Evolutionary conservation across 306 rosid species (phyloP), one percentile per base, ranked within the genome.

Genomic region (Luffa acutangula): DNA sequence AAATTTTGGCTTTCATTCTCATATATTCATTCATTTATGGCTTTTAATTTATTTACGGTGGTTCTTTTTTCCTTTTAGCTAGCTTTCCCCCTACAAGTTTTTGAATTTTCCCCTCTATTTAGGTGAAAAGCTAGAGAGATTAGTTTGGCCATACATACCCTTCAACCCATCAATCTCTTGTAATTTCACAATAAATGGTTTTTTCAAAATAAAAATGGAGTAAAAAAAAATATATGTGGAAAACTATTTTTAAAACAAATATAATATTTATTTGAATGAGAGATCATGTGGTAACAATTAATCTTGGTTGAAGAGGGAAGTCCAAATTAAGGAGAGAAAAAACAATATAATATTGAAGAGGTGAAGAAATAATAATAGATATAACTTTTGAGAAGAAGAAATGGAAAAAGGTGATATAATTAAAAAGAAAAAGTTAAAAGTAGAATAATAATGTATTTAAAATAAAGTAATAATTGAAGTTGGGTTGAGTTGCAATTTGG

Each of bases 31-130:
- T 33, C 6, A 9, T 20, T 3, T 0, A 21, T n/a, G 34, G 4
- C 15, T n/a, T 80, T 65, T 82, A 45, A 18, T 53, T 60, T 67
- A 52, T 75, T 37, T 72, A 75, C 81, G 86, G 6, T 20, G 3
- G 3, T 33, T 4, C 3, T 25, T 31, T 9, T 25, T 4, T 60
- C 78, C 58, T 84, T 60, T 10, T 25, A 25, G 7, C 18, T 31
- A 25, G 3, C 4, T 60, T 60, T 31, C 4, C 39, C 5, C 56
- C 18, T 21, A 31, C 17, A 31, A 60, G 3, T 60, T 60, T 25
- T 11, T n/a, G n/a, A 3, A 10, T 60, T 60, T 60, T 20, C 1
- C 37, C 17, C 6, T 18, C 0, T 59, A n/a, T 25, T 59, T 11
- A 59, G 33, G 17, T 59, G 65, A 21, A 4, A 59, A 59, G 65